Percentiles rank a stretch among this genome's conserved stretches.
These are phyloP conservation scores for Globisporangium emineosum DNA, from an alignment of 352 stramenopile genomes.

Conservation along the genomic window DNA sequence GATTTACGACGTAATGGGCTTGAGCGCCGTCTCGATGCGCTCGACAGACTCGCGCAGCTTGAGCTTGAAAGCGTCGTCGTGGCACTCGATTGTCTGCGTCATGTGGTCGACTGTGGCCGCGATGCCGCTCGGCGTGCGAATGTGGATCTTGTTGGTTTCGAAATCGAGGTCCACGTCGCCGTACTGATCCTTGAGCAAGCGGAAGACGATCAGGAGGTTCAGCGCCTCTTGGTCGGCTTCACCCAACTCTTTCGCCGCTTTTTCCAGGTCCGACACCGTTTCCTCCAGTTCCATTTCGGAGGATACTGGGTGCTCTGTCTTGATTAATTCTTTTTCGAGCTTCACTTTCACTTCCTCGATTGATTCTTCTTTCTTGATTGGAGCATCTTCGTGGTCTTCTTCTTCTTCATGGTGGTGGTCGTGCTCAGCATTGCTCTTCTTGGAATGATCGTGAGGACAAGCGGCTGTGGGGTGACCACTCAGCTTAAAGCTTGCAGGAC, in stretches of 20 bases:
- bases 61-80: constrained; percentile 59
- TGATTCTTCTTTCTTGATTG: constrained; percentile 22
- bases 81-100: constrained; percentile 62
- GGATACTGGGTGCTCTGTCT: constrained; percentile 16
- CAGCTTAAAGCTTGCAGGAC: constrained; percentile 79
- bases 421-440: constrained; percentile 25
- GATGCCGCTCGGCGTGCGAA: constrained; percentile 72
- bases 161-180: constrained; percentile 84
- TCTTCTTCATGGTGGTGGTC: constrained; percentile 20
- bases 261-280: constrained; percentile 36
- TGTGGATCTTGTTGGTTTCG: constrained; percentile 87
- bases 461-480: constrained; percentile 67
- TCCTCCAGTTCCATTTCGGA: constrained; percentile 16
- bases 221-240: constrained; percentile 75
- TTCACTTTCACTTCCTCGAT: constrained; percentile 20
- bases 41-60: constrained; percentile 69
- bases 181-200: constrained; percentile 84
- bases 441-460: constrained; percentile 79
- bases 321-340: constrained; percentile 22
- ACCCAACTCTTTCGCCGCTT: constrained; percentile 62
- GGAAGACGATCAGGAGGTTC: constrained; percentile 82
- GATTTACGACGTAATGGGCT: constrained; percentile 51
- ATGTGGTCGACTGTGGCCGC: constrained; percentile 63
- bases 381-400: constrained; percentile 19
- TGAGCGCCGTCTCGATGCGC: constrained; percentile 64